Conservation (phyloP, 371 early-diverging fungal species). For the Umbelopsis sp. region DNA sequence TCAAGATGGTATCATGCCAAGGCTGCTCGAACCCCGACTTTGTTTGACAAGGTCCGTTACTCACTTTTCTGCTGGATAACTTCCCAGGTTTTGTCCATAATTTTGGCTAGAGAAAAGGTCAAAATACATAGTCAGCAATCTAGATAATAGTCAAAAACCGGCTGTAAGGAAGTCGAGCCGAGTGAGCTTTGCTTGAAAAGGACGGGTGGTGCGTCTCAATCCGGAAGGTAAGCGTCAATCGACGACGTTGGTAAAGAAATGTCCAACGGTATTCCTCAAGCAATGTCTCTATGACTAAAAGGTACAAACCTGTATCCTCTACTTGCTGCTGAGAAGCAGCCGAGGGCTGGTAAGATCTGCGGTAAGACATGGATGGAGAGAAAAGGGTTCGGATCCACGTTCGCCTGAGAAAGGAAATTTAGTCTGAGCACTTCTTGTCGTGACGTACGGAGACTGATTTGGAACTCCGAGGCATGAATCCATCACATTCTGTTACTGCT, state of each 20-base stretch:
- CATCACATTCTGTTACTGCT: background rate
- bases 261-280: too few relatives aligned
- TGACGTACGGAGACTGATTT: conserved; percentile 7
- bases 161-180: background rate
- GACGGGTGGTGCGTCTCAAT: background rate
- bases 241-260: conserved; percentile 5
- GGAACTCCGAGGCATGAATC: conserved; percentile 14
- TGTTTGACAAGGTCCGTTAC: conserved; percentile 19
- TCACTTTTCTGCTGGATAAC: conserved; percentile 87
- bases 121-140: background rate
- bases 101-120: conserved; percentile 34
- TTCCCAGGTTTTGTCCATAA: conserved; percentile 85
- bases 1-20: background rate
- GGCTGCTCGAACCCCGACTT: conserved; percentile 7
- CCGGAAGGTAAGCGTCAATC: background rate
- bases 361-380: conserved; percentile 12
- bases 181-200: too few relatives aligned
- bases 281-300: background rate
- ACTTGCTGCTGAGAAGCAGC: conserved; percentile 43
- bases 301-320: conserved; percentile 48
- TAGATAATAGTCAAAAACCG: background rate
- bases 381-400: conserved; percentile 1
- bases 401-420: conserved; percentile 17
- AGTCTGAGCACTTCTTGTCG: background rate
- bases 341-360: conserved; percentile 24